Percentiles rank a stretch among this genome's conserved stretches.
These are phyloP conservation scores for Eimeria necatrix DNA, from an alignment of 169 alveolate genomes.

Conservation along the genomic window DNA sequence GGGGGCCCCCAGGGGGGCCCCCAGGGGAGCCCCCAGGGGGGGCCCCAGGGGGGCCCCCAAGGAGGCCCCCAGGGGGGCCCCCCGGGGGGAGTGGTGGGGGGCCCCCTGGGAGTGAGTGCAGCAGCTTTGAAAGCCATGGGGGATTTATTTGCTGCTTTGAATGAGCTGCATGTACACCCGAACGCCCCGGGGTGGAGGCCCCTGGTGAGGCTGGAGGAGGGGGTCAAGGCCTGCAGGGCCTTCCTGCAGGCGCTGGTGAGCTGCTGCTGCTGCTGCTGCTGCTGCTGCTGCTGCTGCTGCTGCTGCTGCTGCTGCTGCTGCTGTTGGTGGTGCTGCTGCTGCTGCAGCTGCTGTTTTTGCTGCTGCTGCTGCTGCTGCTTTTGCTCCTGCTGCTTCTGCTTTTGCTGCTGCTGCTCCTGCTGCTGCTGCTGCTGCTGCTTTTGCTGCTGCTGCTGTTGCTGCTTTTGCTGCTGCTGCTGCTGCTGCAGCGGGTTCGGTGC, in stretches of 20 bases:
- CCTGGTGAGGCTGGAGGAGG: slow-evolving; percentile 9
- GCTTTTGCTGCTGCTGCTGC: no score
- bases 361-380: no score
- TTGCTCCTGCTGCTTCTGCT: background rate
- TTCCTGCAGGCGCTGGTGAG: slow-evolving; percentile 61
- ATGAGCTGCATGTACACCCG: background rate
- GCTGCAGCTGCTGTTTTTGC: no score
- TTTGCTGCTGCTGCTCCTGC: background rate
- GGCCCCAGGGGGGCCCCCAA: no score
- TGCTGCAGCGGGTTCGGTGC: no score
- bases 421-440: background rate
- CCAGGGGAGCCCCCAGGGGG: no score
- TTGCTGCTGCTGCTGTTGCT: no score
- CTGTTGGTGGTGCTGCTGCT: no score
- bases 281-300: slow-evolving; percentile 21
- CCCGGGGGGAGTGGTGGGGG: no score
- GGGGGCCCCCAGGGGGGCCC: no score
- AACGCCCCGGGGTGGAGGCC: slow-evolving; percentile 43
- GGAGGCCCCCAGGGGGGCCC: no score
- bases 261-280: background rate
- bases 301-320: background rate
- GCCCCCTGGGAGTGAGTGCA: no score
- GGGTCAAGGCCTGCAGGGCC: slow-evolving; percentile 59
- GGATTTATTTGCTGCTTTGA: background rate
- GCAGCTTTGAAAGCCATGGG: background rate